These are phyloP conservation scores for Ustilago hordei DNA, from an alignment of 1,284 basidiomycete species.

Conservation along the genomic window DNA sequence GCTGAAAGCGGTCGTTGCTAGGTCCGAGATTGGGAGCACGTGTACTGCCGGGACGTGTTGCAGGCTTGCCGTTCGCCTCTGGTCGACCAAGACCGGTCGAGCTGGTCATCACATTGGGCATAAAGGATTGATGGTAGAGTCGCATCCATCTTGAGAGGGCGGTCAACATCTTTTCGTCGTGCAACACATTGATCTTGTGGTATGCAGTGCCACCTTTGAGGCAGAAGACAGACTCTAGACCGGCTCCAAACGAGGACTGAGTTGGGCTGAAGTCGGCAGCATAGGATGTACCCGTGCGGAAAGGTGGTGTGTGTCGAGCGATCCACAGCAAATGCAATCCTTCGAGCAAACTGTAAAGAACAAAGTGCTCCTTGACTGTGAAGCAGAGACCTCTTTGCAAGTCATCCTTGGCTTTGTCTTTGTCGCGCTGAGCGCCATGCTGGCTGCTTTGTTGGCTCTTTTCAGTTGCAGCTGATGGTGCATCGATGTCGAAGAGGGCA, in stretches of 20 bases:
- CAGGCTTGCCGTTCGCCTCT: slow-evolving; percentile 1
- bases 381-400: slow-evolving; percentile 32
- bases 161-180: slow-evolving; percentile 34
- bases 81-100: slow-evolving; percentile 18
- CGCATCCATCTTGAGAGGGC: slow-evolving; percentile 45
- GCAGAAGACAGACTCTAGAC: slow-evolving; percentile 26
- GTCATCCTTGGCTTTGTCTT: slow-evolving; percentile 8
- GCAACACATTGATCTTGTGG: slow-evolving; percentile 29
- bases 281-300: slow-evolving; percentile 34
- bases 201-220: slow-evolving; percentile 22
- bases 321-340: slow-evolving; percentile 46
- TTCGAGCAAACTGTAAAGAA: slow-evolving; percentile 36
- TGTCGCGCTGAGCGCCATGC: neutral
- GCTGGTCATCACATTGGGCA: slow-evolving; percentile 26
- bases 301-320: slow-evolving; percentile 34
- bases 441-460: neutral
- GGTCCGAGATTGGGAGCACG: slow-evolving; percentile 32
- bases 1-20: slow-evolving; percentile 44
- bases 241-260: slow-evolving; percentile 15
- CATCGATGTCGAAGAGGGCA: slow-evolving; percentile 24
- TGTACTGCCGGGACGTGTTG: neutral
- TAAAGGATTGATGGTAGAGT: slow-evolving; percentile 36
- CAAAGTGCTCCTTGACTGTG: slow-evolving; percentile 47
- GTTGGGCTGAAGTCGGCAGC: slow-evolving; percentile 36
- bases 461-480: slow-evolving; percentile 7